Percentiles rank a stretch among this genome's conserved stretches.
Conservation (phyloP, 2,329 filamentous ascomycete genomes). For the Plectosphaerella cucumerina region DNA sequence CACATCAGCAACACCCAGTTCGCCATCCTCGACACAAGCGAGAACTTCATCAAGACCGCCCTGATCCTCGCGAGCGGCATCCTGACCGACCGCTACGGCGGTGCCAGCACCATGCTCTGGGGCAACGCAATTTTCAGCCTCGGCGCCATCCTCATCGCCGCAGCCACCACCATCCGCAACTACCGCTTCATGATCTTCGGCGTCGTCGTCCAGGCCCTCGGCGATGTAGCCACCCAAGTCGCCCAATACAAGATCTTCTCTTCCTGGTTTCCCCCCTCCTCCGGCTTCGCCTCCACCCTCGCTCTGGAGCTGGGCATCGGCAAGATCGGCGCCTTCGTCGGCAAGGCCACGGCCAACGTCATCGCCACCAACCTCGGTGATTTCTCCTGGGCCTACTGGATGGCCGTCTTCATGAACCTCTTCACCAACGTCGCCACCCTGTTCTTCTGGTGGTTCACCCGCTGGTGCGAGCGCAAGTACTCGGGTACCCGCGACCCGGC, state of each 20-base stretch:
- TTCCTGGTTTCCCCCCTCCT: constrained; percentile 58
- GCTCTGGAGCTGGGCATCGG: constrained; percentile 57
- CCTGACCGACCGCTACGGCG: constrained; percentile 54
- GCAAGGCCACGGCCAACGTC: constrained; percentile 55
- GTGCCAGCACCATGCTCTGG: constrained; percentile 54
- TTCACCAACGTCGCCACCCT: constrained; percentile 54
- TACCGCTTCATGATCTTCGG: constrained; percentile 59
- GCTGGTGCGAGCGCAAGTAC: constrained; percentile 44
- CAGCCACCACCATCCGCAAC: constrained; percentile 49
- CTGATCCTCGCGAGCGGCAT: constrained; percentile 51
- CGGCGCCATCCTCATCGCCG: constrained; percentile 55
- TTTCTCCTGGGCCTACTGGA: constrained; percentile 61
- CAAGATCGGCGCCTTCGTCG: constrained; percentile 58
- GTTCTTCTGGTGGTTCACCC: constrained; percentile 52
- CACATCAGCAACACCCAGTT: constrained; percentile 57
- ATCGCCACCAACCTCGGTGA: constrained; percentile 53
- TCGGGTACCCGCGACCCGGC: constrained; percentile 45
- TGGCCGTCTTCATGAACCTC: constrained; percentile 58
- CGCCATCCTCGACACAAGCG: constrained; percentile 53
- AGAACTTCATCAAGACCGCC: constrained; percentile 58
- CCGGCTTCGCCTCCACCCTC: constrained; percentile 58
- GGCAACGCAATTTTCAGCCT: constrained; percentile 57
- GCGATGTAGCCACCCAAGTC: constrained; percentile 61
- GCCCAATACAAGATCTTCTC: constrained; percentile 64
- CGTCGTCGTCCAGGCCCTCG: constrained; percentile 49